Base-by-base conservation (phyloP, 2,329 filamentous ascomycete genomes). In the Xylaria sp. region DNA sequence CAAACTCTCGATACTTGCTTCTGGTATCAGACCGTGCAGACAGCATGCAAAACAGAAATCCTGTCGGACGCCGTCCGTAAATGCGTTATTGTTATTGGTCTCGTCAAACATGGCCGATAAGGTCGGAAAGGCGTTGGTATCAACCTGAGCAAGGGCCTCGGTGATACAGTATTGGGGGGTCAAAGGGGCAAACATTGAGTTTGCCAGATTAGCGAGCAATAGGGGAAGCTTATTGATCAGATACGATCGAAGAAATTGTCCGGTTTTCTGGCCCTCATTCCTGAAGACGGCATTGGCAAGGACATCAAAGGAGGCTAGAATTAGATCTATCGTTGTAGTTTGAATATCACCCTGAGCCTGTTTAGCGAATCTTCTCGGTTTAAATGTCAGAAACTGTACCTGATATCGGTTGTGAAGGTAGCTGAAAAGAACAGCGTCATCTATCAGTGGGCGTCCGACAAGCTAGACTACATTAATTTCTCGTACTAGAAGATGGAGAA, bases 11-110 rank as follows among this genome's bases (percentile, higher is more conserved):
- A 97, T 92, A 59, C 91, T 92, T 41, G 89, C 86, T 72, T 94
- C 90, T 0, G 90, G 88, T 28, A 98, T 90, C n/a, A 99, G 84
- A 0, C 90, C 90, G 79, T 98, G 94, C 48, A 98, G 85, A 64
- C 93, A 93, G 78, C 96, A 99, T 0, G 95, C 91, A 72, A 97
- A 96, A 50, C 97, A 88, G 73, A 98, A 98, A 70, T 98, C 87
- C 67, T 89, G 87, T 18, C 87, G 83, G 10, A 88, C 86, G 51
- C 84, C 88, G 66, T 89, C 87, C 0, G 87, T 88, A 66, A 88
- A 86, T 0, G 85, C 85, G 66, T 86, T 88, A 67, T 83, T 86
- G 68, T 83, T 86, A 84, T 81, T 92, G 25, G 83, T 84, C 63
- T 87, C 85, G 66, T 88, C 85, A 73, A 89, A 89, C 85, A 89